Evolutionary conservation across 148 eudicot genomes (phyloP), one percentile per base, ranked within the genome.

Genomic region (Chenopodium formosanum): DNA sequence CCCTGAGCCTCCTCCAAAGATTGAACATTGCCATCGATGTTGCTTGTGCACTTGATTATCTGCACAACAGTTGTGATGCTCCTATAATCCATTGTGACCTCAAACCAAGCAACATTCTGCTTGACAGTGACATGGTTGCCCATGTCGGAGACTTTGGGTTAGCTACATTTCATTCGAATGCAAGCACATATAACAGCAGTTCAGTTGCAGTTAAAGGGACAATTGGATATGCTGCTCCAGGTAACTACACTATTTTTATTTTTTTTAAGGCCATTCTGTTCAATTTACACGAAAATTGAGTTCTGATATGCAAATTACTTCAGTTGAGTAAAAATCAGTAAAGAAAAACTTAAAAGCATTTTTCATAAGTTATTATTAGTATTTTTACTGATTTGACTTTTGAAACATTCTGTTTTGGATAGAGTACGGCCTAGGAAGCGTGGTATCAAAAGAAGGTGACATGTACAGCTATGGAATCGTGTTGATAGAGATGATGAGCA

Each of bases 11-110:
- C 17, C 62, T 56, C 62, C 62, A 56, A 56, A 56, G 62, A 5
- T 17, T 56, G 62, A 19, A 56, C 1, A 56, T 56, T 5, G 62
- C 62, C 7, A 56, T 56, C 4, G 62, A 56, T 16, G 62, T 56
- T 23, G 89, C 89, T 71, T 56, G 29, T 74, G 89, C 82, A 52
- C 69, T 87, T 14, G 83, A 71, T 13, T 87, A 87, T 83, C 83
- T 87, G 37, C 89, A 87, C 65, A 27, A 73, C 20, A 79, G 78
- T 7, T 34, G 81, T 20, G 79, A 78, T 23, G 66, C 16, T 17
- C 76, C 82, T 1, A 73, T 87, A 3, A 68, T 84, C 11, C 86
- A 87, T 56, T 78, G 87, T 22, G 85, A 87, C 80, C 17, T 87
- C 7, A 84, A 87, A 68, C 87, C 89, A 20, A 81, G 80, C 70